A percentile compares a stretch with the other conserved stretches of the same genome.
These are phyloP conservation scores for Rhynchospora breviuscula DNA, from an alignment of 176 grass and related monocot species.

Conservation along the genomic window DNA sequence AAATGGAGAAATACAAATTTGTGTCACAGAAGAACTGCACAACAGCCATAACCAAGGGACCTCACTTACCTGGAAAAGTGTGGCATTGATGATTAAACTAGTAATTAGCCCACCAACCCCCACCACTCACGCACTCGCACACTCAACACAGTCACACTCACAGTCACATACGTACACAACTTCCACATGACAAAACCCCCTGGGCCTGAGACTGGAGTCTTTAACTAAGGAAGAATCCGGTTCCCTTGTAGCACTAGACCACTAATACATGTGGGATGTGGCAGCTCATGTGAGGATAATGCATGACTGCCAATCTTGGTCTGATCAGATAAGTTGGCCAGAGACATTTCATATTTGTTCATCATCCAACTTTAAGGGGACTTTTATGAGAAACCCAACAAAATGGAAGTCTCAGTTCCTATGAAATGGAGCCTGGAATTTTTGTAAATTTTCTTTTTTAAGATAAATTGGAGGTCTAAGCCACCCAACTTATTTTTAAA, in stretches of 20 bases:
- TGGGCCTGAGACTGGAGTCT: neutral
- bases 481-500: too few species aligned
- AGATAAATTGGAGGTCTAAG: too few species aligned
- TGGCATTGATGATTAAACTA: slow-evolving; percentile 22
- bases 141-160: neutral
- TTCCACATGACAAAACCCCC: neutral
- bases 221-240: slow-evolving; percentile 5
- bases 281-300: slow-evolving; percentile 2
- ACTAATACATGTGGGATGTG: slow-evolving; percentile 5
- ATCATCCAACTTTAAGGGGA: neutral
- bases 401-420: neutral
- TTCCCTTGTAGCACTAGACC: slow-evolving; percentile 7
- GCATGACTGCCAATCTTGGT: slow-evolving; percentile 1
- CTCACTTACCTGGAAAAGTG: slow-evolving; percentile 22
- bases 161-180: neutral
- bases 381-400: neutral
- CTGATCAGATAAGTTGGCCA: neutral
- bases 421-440: neutral
- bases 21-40: neutral
- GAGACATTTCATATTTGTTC: neutral
- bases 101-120: slow-evolving; percentile 20
- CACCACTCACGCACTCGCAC: neutral
- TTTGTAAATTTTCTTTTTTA: neutral
- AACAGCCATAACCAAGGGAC: slow-evolving; percentile 6
- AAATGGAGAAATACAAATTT: neutral